phyloP scores from a whole-genome alignment of 1,139 yeast species.

The Yamadazyma friedrichii region DNA sequence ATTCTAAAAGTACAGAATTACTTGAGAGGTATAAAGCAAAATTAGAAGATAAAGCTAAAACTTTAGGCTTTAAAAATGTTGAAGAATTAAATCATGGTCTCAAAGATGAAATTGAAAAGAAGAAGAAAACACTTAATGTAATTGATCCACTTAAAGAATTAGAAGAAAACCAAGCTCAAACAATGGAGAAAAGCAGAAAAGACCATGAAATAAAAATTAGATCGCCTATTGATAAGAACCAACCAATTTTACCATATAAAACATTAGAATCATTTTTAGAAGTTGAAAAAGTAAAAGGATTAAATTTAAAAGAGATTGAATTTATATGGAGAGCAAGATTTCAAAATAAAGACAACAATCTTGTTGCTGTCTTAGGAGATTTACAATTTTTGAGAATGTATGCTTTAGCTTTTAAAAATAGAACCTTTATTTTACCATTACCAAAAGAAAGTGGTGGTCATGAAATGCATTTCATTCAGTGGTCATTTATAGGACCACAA shows the following conservation, averaged over 20 bases:
- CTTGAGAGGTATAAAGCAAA: constrained; percentile 28
- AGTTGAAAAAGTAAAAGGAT: constrained; percentile 57
- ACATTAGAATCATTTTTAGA: constrained; percentile 71
- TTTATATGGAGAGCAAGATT: constrained; percentile 90
- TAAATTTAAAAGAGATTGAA: constrained; percentile 67
- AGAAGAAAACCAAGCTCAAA: constrained; percentile 44
- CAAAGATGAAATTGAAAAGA: constrained; percentile 58
- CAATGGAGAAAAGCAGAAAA: constrained; percentile 30
- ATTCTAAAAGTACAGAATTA: constrained; percentile 13
- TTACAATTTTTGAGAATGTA: constrained; percentile 60
- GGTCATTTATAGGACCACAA: constrained; percentile 84
- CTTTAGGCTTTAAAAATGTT: constrained; percentile 41
- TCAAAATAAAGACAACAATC: constrained; percentile 53
- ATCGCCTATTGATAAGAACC: constrained; percentile 46
- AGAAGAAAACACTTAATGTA: constrained; percentile 54
- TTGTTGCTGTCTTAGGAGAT: constrained; percentile 64
- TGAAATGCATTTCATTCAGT: constrained; percentile 91
- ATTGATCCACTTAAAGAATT: constrained; percentile 72
- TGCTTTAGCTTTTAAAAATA: constrained; percentile 68
- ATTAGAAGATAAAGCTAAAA: constrained; percentile 35
- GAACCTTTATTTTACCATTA: constrained; percentile 71
- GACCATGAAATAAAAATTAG: constrained; percentile 71
- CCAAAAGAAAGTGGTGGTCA: constrained; percentile 57
- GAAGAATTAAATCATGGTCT: constrained; percentile 64
- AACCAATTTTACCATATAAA: constrained; percentile 60